These are phyloP conservation scores for Quercus parvula DNA, from an alignment of 306 rosid species.

Conservation along the genomic window DNA sequence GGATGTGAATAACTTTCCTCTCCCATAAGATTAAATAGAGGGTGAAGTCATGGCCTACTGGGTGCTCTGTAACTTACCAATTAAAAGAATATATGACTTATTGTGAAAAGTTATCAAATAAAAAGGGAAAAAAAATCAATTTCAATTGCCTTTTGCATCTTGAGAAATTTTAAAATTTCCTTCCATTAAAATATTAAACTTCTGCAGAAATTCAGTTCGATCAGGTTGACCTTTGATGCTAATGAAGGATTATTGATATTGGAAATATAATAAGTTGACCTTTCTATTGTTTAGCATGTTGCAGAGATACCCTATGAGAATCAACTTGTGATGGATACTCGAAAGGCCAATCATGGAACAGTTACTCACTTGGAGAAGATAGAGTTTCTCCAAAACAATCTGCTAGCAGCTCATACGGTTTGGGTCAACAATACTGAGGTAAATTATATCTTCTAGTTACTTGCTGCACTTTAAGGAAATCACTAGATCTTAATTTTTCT, in stretches of 20 bases:
- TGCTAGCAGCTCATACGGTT: slow-evolving; percentile 81
- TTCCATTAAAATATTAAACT: not conserved
- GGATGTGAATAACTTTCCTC: not conserved
- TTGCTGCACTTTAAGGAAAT: not conserved
- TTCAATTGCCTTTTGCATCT: not conserved
- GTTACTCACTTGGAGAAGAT: slow-evolving; percentile 76
- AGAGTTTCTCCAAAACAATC: slow-evolving; percentile 58
- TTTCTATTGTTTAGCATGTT: slow-evolving; percentile 60
- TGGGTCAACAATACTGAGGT: slow-evolving; percentile 76
- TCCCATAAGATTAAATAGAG: too few relatives aligned
- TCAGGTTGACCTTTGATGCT: not conserved
- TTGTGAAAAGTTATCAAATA: not conserved
- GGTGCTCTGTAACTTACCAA: too few relatives aligned
- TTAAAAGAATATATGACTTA: not conserved
- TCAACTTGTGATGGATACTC: slow-evolving; percentile 54
- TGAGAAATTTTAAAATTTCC: not conserved
- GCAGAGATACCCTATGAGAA: slow-evolving; percentile 91
- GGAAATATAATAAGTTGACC: slow-evolving; percentile 12
- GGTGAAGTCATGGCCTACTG: too few relatives aligned
- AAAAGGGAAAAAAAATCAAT: not conserved
- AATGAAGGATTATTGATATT: not conserved
- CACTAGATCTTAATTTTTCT: not conserved
- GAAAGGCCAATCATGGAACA: slow-evolving; percentile 68
- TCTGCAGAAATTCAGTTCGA: not conserved
- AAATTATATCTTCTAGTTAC: slow-evolving; percentile 7